A percentile compares a stretch with the other conserved stretches of the same genome.
Evolutionary conservation across 345 rosid genomes (phyloP).

Genomic region (Citrus trifoliata): DNA sequence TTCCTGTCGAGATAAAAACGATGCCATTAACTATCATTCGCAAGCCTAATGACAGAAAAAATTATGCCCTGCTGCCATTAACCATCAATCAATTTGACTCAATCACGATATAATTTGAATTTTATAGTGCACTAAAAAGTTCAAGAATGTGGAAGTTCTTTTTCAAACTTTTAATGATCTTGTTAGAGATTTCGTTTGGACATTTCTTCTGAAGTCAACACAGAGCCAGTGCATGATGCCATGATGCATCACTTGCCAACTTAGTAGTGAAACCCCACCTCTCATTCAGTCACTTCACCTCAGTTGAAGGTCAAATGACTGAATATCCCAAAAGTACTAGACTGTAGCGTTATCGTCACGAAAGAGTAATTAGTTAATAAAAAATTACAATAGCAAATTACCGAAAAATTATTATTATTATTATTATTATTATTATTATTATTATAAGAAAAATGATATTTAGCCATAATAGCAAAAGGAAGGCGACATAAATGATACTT

Average conservation of each 20-base stretch:
- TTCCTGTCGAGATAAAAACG: too few relatives aligned
- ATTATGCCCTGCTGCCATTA: neutral
- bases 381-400: neutral
- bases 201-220: conserved; percentile 10
- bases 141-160: conserved; percentile 10
- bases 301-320: neutral
- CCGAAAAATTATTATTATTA: neutral
- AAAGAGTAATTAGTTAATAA: neutral
- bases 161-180: conserved; percentile 7
- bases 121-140: neutral
- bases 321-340: neutral
- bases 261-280: neutral
- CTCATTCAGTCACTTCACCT: neutral
- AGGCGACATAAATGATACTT: too few relatives aligned
- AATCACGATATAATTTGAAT: too few relatives aligned
- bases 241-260: neutral
- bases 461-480: too few relatives aligned
- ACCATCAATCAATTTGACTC: neutral
- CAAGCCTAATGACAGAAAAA: neutral
- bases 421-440: too few relatives aligned
- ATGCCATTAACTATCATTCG: neutral
- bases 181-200: conserved; percentile 4
- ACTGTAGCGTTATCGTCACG: neutral
- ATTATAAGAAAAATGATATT: too few relatives aligned
- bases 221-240: neutral